Conservation (phyloP, 768 basidiomycete species). For the Obba rivulosa region DNA sequence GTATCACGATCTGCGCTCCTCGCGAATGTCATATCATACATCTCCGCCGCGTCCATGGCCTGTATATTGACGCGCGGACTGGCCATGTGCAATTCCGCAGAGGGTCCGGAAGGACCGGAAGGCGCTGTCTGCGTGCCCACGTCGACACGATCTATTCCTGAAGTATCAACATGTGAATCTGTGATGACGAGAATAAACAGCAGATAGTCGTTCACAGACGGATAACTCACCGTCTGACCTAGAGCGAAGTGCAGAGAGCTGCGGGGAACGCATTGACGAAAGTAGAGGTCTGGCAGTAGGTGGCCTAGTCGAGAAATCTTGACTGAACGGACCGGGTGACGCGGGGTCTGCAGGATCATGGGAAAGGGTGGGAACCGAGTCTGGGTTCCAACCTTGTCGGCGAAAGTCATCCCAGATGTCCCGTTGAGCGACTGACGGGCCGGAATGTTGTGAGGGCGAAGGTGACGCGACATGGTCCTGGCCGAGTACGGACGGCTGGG, state of each 20-base stretch:
- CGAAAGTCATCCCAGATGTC: neutral
- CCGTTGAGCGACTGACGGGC: no score
- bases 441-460: no score
- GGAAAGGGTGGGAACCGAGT: neutral
- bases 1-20: conserved; percentile 27
- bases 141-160: no score
- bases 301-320: neutral
- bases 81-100: neutral
- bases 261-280: neutral
- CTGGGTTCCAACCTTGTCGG: neutral
- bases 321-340: neutral
- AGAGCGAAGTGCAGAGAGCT: neutral
- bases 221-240: neutral
- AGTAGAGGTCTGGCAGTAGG: neutral
- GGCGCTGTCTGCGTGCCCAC: neutral
- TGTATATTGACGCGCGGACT: no score
- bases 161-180: no score
- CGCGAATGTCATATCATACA: conserved; percentile 8
- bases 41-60: no score
- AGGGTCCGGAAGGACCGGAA: neutral
- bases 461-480: no score
- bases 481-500: no score
- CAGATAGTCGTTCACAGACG: no score
- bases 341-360: neutral
- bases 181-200: no score